Conservation (phyloP, 2,329 filamentous ascomycete species). For the Exophiala xenobiotica region DNA sequence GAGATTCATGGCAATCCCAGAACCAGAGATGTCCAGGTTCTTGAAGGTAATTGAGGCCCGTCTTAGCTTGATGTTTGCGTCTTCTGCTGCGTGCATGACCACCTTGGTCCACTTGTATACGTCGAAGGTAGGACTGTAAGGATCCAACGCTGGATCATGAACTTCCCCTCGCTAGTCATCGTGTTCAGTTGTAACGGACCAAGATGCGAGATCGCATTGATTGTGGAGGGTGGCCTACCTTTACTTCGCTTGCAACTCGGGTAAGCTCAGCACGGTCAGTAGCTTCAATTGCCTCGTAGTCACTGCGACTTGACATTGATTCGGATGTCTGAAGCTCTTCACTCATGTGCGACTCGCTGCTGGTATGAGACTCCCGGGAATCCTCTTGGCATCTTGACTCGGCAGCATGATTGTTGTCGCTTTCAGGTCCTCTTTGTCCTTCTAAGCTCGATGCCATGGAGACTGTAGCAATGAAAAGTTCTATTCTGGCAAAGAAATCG, state of each 20-base stretch:
- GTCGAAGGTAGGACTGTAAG: conserved; percentile 2
- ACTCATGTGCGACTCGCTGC: neutral
- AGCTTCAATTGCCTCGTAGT: conserved; percentile 4
- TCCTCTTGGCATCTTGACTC: conserved; percentile 58
- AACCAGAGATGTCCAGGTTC: conserved; percentile 61
- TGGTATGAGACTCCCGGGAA: conserved; percentile 48
- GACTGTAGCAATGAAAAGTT: no score
- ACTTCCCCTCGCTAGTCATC: neutral
- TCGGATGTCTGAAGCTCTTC: neutral
- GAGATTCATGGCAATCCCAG: conserved; percentile 63
- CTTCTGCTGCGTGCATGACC: conserved; percentile 5
- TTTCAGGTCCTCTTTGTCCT: conserved; percentile 50
- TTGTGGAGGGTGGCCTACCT: neutral
- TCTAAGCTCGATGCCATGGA: conserved; percentile 47
- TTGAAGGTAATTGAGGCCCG: conserved; percentile 61
- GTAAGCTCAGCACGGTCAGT: conserved; percentile 5
- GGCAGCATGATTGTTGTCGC: conserved; percentile 56
- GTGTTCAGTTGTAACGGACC: neutral
- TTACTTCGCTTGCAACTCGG: conserved; percentile 3
- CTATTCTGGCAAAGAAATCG: no score
- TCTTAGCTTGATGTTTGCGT: conserved; percentile 8
- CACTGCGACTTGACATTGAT: neutral
- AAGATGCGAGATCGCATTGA: neutral
- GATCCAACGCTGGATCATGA: conserved; percentile 10
- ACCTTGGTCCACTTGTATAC: conserved; percentile 10